Evolutionary conservation across 2,329 filamentous ascomycete species (phyloP).

Genomic region (Xylariaceae sp.): DNA sequence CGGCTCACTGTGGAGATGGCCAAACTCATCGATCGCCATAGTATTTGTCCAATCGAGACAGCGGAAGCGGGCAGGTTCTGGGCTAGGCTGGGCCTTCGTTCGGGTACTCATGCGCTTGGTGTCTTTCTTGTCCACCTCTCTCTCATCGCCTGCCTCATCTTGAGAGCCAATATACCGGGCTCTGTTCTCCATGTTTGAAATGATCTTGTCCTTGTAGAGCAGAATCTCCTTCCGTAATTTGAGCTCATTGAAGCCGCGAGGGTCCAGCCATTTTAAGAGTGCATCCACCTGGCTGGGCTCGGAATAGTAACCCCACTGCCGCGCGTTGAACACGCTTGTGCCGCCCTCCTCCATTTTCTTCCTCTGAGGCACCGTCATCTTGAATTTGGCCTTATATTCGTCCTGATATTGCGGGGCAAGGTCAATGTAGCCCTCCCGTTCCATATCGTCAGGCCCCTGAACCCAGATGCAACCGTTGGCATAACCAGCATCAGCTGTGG

Average conservation of each 20-base stretch:
- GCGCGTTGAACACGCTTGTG: constrained; percentile 76
- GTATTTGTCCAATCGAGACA: constrained; percentile 63
- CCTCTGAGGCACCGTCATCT: constrained; percentile 83
- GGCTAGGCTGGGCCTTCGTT: constrained; percentile 52
- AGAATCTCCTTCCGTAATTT: constrained; percentile 88
- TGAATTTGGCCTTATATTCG: constrained; percentile 77
- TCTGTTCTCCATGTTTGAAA: constrained; percentile 80
- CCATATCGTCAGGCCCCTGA: constrained; percentile 90
- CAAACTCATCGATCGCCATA: constrained; percentile 61
- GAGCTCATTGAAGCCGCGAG: constrained; percentile 82
- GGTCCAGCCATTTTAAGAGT: constrained; percentile 87
- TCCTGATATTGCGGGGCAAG: constrained; percentile 72
- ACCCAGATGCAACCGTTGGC: constrained; percentile 97
- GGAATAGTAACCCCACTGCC: constrained; percentile 91
- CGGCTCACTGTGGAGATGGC: constrained; percentile 62
- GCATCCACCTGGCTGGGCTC: constrained; percentile 78
- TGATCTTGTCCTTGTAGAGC: constrained; percentile 76
- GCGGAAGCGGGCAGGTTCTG: constrained; percentile 53
- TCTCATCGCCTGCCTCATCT: constrained; percentile 37
- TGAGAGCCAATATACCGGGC: constrained; percentile 69
- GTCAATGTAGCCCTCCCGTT: constrained; percentile 85
- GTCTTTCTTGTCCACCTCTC: constrained; percentile 45
- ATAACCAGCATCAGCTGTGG: constrained; percentile 84
- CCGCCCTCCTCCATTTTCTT: constrained; percentile 84
- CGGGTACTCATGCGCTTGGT: constrained; percentile 55